These are phyloP conservation scores for Termitomyces heimii DNA, from an alignment of 768 basidiomycete species.

Conservation along the genomic window DNA sequence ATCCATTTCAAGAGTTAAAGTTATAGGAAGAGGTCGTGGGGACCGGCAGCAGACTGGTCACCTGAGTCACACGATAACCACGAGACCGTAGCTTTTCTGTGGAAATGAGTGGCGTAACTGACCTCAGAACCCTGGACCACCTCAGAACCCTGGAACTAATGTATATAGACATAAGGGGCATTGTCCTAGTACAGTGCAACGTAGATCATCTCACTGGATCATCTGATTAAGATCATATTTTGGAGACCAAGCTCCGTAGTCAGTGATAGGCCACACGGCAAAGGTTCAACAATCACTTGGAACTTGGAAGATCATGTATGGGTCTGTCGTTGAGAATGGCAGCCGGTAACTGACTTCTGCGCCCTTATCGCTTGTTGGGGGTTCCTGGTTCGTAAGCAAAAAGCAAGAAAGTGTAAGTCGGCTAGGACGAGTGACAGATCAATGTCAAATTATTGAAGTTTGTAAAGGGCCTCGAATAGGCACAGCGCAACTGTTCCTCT, in stretches of 20 bases:
- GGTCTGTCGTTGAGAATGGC: background rate
- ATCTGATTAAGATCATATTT: background rate
- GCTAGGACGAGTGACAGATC: background rate
- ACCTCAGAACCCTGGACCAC: background rate
- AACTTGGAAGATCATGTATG: background rate
- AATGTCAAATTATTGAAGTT: background rate
- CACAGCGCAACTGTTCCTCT: background rate
- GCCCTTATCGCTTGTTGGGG: background rate
- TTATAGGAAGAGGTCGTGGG: background rate
- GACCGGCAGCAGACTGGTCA: conserved; percentile 3
- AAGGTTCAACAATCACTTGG: background rate
- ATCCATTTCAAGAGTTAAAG: conserved; percentile 8
- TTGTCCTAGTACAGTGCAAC: background rate
- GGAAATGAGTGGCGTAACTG: conserved; percentile 4
- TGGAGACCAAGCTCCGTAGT: background rate
- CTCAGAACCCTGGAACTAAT: background rate
- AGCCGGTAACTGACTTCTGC: background rate
- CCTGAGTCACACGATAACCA: conserved; percentile 5
- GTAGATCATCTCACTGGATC: background rate
- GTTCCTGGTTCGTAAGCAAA: background rate
- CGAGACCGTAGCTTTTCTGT: background rate
- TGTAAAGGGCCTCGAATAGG: too few species aligned
- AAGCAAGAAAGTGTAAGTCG: background rate
- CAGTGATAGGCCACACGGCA: background rate
- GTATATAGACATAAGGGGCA: background rate